phyloP scores from a whole-genome alignment of 2,329 filamentous ascomycete species.

The Ceratocystis ficicola region DNA sequence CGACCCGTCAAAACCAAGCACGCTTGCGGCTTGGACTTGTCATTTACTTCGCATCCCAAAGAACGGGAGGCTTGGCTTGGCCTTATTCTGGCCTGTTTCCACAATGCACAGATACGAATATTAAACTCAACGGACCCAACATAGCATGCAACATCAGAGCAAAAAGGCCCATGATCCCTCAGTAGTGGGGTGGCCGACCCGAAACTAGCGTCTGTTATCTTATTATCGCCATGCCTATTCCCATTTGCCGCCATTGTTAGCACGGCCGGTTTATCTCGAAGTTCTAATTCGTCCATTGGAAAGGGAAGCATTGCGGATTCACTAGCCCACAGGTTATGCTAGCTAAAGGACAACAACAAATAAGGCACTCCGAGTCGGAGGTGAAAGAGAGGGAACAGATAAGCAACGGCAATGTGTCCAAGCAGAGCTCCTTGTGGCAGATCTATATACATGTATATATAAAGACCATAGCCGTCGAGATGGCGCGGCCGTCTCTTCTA shows the following conservation, averaged over 20 bases:
- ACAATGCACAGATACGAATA: background rate
- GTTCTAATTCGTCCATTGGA: background rate
- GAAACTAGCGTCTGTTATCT: background rate
- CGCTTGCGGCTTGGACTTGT: too few species aligned
- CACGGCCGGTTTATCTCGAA: background rate
- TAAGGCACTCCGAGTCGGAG: background rate
- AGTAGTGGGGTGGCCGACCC: background rate
- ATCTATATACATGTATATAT: too few species aligned
- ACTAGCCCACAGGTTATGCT: background rate
- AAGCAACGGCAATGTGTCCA: too few species aligned
- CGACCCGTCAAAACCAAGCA: too few species aligned
- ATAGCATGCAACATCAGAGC: background rate
- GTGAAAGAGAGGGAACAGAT: too few species aligned
- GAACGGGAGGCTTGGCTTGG: too few species aligned
- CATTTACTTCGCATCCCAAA: too few species aligned
- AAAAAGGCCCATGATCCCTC: background rate
- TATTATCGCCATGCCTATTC: background rate
- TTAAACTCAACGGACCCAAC: background rate
- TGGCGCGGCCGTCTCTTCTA: too few species aligned
- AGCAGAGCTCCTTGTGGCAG: too few species aligned
- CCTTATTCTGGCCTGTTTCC: background rate
- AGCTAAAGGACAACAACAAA: background rate
- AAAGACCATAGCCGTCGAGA: too few species aligned
- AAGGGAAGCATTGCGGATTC: background rate
- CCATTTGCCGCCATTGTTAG: background rate